These are phyloP conservation scores for Paracamarosporium sp. DNA, from an alignment of 2,329 filamentous ascomycete species.

Conservation along the genomic window DNA sequence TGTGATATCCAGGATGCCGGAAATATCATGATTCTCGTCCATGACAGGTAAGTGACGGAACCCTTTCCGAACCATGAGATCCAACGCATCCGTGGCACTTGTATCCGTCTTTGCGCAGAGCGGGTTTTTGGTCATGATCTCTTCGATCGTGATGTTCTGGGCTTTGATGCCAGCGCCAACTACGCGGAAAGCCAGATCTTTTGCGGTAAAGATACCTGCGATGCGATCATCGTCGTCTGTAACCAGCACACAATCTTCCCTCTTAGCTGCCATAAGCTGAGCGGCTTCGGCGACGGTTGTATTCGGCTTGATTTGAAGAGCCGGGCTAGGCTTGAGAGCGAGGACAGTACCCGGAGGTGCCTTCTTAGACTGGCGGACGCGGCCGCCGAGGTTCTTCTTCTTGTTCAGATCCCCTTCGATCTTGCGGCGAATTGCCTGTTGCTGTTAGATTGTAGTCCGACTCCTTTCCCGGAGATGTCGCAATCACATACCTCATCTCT, in stretches of 20 bases:
- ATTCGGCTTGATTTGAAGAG: slow-evolving; percentile 94
- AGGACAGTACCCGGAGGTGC: slow-evolving; percentile 95
- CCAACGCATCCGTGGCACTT: slow-evolving; percentile 94
- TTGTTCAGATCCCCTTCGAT: slow-evolving; percentile 98
- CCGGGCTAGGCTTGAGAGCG: slow-evolving; percentile 91
- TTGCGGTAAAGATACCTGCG: slow-evolving; percentile 97
- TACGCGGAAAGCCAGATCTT: slow-evolving; percentile 96
- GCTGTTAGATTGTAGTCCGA: slow-evolving; percentile 23
- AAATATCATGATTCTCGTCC: slow-evolving; percentile 99
- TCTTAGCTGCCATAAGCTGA: slow-evolving; percentile 98
- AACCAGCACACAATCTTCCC: slow-evolving; percentile 96
- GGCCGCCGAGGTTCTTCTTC: slow-evolving; percentile 83
- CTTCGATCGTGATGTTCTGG: slow-evolving; percentile 87
- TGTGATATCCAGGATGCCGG: slow-evolving; percentile 96
- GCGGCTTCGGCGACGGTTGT: slow-evolving; percentile 96
- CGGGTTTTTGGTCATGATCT: slow-evolving; percentile 99
- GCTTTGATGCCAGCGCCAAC: slow-evolving; percentile 91
- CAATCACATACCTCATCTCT: slow-evolving; percentile 85
- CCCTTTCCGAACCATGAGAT: slow-evolving; percentile 97
- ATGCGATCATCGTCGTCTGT: slow-evolving; percentile 98
- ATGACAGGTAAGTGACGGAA: slow-evolving; percentile 98
- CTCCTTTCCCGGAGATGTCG: slow-evolving; percentile 1
- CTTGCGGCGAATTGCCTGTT: slow-evolving; percentile 91
- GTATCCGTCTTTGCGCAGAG: slow-evolving; percentile 97
- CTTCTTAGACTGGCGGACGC: slow-evolving; percentile 86